phyloP scores from a whole-genome alignment of 1,284 basidiomycete species.

The Tremellales sp. region DNA sequence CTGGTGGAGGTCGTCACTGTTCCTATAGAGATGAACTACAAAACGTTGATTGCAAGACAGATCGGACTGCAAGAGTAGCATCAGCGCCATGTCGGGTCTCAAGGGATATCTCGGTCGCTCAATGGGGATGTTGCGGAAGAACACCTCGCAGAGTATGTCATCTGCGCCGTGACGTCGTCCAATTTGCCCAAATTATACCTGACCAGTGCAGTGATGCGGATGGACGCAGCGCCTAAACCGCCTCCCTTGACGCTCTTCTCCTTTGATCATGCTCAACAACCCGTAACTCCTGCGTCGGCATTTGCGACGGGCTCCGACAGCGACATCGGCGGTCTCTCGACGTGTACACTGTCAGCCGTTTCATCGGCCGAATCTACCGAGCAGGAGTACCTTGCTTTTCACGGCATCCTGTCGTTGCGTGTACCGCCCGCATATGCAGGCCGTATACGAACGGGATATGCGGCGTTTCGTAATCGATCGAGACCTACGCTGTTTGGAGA shows the following conservation, averaged over 20 bases:
- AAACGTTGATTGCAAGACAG: too few relatives aligned
- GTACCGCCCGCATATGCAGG: slow-evolving; percentile 40
- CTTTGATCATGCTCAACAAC: slow-evolving; percentile 18
- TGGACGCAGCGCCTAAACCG: slow-evolving; percentile 24
- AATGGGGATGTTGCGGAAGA: slow-evolving; percentile 31
- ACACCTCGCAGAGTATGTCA: slow-evolving; percentile 34
- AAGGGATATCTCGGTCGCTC: slow-evolving; percentile 40
- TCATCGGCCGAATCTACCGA: not conserved
- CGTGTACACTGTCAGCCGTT: slow-evolving; percentile 29
- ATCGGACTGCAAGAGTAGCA: too few relatives aligned
- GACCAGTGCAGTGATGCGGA: slow-evolving; percentile 29
- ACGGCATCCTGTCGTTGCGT: slow-evolving; percentile 39
- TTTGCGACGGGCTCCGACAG: slow-evolving; percentile 39
- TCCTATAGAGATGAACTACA: too few relatives aligned
- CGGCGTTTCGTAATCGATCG: slow-evolving; percentile 51
- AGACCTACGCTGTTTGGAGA: slow-evolving; percentile 51
- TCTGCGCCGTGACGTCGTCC: not conserved
- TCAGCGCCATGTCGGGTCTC: slow-evolving; percentile 24
- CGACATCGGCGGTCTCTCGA: slow-evolving; percentile 45
- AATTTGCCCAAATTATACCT: not conserved
- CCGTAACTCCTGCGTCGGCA: slow-evolving; percentile 11
- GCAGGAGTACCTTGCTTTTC: slow-evolving; percentile 35
- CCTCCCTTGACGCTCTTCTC: slow-evolving; percentile 32
- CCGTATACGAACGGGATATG: slow-evolving; percentile 51
- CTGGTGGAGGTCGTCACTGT: too few relatives aligned